Base-by-base conservation (phyloP, 352 stramenopile species). In the Albugo laibachii region DNA sequence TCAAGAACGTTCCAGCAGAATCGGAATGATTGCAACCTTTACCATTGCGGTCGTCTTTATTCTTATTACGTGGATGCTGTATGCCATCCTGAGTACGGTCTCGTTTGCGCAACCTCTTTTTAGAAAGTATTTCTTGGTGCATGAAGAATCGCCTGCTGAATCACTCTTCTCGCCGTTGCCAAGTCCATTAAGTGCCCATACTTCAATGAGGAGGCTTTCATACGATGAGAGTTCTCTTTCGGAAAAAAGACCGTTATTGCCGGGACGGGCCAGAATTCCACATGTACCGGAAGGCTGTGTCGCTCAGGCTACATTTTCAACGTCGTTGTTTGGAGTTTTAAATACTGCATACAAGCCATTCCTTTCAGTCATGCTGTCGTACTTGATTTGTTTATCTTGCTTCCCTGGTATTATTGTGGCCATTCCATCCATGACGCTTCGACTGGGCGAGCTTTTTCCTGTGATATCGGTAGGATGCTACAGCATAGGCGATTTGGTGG, bases 391-490 rank as follows among this genome's bases (percentile, higher is more conserved):
- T 38, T 51, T 88, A 5, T 80, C 75, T 20, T 83, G 72, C 55
- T 88, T 84, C 50, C 75, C 75, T 2, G 75, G 75, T 41, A 67
- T 88, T 54, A 85, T 80, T 35, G 78, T 68, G 43, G 67, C 61
- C 45, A 70, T 85, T 36, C 66, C 61, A 16, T 85, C 72, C 11
- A 72, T 66, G 42, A 75, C 67, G 21, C 58, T 78, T 36, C 20
- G 50, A 11, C 47, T 84, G 18, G 66, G 57, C 12, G 67, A 80
- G 55, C 85, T 72, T 70, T 88, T 84, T 45, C 63, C 75, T 2
- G 78, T 88, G 39, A 59, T 88, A 0, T 52, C 85, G 13, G 74
- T 84, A 13, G 72, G 70, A 1, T 76, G 68, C 58, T 88, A 71
- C 53, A 88, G 80, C 45, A 36, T 83, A 11, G 75, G 72, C 27